Evolutionary conservation across 345 rosid genomes (phyloP).

Genomic region (Euphorbia pulcherrima): DNA sequence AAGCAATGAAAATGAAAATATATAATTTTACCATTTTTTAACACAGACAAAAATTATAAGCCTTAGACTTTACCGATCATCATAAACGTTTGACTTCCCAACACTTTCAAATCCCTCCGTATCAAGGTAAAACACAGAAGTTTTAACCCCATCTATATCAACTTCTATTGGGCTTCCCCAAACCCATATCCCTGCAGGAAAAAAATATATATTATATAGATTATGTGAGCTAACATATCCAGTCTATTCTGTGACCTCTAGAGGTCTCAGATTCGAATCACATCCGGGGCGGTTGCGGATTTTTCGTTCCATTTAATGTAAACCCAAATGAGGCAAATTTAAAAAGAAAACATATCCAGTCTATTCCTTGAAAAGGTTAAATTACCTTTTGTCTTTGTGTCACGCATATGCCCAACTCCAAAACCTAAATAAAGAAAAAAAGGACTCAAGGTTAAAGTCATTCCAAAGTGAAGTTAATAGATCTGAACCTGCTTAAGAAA

Average conservation of each 20-base stretch:
- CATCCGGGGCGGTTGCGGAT: too few relatives aligned
- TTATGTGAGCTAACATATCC: conserved; percentile 12
- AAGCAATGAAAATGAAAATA: conserved; percentile 8
- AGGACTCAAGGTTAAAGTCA: conserved; percentile 2
- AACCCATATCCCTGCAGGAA: conserved; percentile 83
- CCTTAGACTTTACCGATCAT: conserved; percentile 62
- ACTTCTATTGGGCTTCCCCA: conserved; percentile 91
- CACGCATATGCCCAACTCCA: conserved; percentile 99
- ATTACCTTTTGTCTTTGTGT: conserved; percentile 95
- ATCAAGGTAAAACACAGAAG: conserved; percentile 91
- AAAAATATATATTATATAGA: conserved; percentile 12
- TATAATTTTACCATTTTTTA: neutral
- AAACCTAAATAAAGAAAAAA: conserved; percentile 49
- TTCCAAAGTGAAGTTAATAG: conserved; percentile 14
- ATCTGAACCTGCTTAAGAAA: neutral
- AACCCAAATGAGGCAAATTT: too few relatives aligned
- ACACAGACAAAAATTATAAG: conserved; percentile 2
- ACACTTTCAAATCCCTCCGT: conserved; percentile 98
- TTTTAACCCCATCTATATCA: conserved; percentile 68
- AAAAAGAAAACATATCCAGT: conserved; percentile 5
- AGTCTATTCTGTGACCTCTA: conserved; percentile 2
- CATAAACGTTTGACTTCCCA: conserved; percentile 98
- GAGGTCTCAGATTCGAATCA: too few relatives aligned
- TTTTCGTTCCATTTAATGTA: too few relatives aligned
- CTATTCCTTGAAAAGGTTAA: conserved; percentile 6